phyloP scores from a whole-genome alignment of 768 basidiomycete species.

The Lanmaoa rubissima region DNA sequence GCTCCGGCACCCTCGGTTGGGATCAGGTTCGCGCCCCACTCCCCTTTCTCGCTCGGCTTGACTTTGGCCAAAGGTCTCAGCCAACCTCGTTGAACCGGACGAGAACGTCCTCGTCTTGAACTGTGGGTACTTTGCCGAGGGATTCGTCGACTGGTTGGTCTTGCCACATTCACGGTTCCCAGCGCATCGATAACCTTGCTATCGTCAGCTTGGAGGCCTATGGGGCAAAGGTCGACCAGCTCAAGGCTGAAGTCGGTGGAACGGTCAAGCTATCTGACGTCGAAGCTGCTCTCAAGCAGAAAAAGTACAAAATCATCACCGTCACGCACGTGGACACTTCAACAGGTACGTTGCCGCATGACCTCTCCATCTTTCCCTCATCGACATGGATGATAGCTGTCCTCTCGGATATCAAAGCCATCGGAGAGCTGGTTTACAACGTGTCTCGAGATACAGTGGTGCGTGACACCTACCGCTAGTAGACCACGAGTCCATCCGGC shows the following conservation, averaged over 20 bases:
- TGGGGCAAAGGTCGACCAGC: slow-evolving; percentile 81
- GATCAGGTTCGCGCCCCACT: slow-evolving; percentile 60
- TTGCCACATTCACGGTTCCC: not conserved
- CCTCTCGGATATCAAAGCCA: slow-evolving; percentile 75
- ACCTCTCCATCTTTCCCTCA: not conserved
- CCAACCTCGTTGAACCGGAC: slow-evolving; percentile 84
- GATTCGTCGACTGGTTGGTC: slow-evolving; percentile 79
- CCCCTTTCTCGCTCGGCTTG: not conserved
- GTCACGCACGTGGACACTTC: slow-evolving; percentile 97
- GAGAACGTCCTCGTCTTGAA: slow-evolving; percentile 82
- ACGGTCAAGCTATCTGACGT: slow-evolving; percentile 60
- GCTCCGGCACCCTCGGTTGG: slow-evolving; percentile 96
- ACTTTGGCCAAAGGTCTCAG: slow-evolving; percentile 61
- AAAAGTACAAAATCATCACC: slow-evolving; percentile 86
- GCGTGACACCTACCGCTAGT: slow-evolving; percentile 10
- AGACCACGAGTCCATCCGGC: not conserved
- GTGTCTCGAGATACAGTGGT: slow-evolving; percentile 88
- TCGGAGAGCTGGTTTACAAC: slow-evolving; percentile 67
- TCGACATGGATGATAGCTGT: slow-evolving; percentile 51
- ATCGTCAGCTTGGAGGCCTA: slow-evolving; percentile 71
- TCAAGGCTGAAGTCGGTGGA: slow-evolving; percentile 83
- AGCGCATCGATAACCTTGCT: not conserved
- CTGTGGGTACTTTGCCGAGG: slow-evolving; percentile 93
- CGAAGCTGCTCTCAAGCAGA: slow-evolving; percentile 66
- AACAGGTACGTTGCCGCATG: slow-evolving; percentile 46